Evolutionary conservation across 768 basidiomycete species (phyloP), one percentile per base, ranked within the genome.

Genomic region (Tephrocybe sp.): DNA sequence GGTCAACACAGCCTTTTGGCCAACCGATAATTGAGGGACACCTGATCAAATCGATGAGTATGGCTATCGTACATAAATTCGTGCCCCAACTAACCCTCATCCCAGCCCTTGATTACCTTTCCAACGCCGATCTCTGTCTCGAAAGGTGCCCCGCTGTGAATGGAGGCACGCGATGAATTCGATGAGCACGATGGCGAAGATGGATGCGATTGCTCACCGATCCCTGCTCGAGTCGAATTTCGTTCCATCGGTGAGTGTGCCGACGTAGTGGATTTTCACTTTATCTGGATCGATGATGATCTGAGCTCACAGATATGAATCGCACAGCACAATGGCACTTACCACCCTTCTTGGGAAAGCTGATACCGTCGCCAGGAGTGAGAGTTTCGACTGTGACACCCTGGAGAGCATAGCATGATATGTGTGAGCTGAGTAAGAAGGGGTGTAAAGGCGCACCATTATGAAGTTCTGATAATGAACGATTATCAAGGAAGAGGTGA

Each of bases 71-170:
- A 8, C 24, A 45, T 5, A 8, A 21, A n/a, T 40, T 30, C 12
- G 41, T 37, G 30, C 17, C 2, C 24, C 45, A 30, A 69, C 77
- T 59, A 57, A 86, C 93, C 92, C 67, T 93, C 89, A 62, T 93
- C 92, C 93, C 91, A 94, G 25, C 92, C 90, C 63, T 77, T 86
- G 71, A 95, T 93, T 41, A 95, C 92, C 63, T 85, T 84, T 7
- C 89, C 88, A 17, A 83, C 73, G 39, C 92, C 90, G 56, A 93
- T 92, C 63, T 80, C 62, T 3, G 88, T 90, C 55, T 68, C 60
- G 65, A 93, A 93, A 1, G 89, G 80, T 0, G 3, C 2, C 0
- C 73, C 72, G 33, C 90, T 90, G 65, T 11, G 21, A 42, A 28
- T 51, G 44, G 48, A 51, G 36, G 37, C 47, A 44, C 45, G 40